These are phyloP conservation scores for Helotiales sp. DNA, from an alignment of 2,329 filamentous ascomycete genomes.

Conservation along the genomic window DNA sequence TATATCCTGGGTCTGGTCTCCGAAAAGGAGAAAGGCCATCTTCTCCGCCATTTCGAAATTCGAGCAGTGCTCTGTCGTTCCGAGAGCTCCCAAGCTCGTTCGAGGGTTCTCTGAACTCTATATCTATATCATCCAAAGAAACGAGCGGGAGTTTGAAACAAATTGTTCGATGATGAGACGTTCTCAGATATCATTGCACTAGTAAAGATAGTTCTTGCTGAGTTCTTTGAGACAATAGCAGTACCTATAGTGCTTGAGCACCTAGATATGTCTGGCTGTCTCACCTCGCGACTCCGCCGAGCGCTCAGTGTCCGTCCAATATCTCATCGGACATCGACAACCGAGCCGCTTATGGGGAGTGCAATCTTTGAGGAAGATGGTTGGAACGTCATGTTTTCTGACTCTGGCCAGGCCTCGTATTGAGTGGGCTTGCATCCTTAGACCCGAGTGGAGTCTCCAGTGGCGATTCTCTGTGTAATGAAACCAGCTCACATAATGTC, in stretches of 20 bases:
- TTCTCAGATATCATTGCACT: constrained; percentile 1
- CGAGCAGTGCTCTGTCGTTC: not conserved
- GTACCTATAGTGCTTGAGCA: constrained; percentile 1
- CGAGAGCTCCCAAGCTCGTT: not conserved
- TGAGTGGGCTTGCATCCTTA: not conserved
- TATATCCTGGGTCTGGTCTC: constrained; percentile 70
- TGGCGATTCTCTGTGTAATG: not conserved
- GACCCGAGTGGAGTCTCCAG: not conserved
- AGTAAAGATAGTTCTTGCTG: not conserved
- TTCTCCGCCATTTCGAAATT: constrained; percentile 28
- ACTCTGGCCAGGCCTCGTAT: not conserved
- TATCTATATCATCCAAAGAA: not conserved
- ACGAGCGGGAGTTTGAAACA: not conserved
- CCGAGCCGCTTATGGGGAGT: not conserved
- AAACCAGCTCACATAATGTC: not conserved
- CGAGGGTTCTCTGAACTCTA: not conserved
- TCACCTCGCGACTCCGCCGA: not conserved
- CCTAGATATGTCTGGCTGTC: not conserved
- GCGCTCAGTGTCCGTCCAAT: constrained; percentile 1
- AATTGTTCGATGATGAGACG: not conserved
- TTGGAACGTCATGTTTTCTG: constrained; percentile 2
- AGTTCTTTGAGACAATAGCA: constrained; percentile 1
- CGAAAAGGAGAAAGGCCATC: constrained; percentile 63
- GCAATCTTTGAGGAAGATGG: not conserved
- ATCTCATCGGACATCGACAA: not conserved